phyloP scores from a whole-genome alignment of 1,284 basidiomycete species.

The Mycosarcoma mackinlayi region DNA sequence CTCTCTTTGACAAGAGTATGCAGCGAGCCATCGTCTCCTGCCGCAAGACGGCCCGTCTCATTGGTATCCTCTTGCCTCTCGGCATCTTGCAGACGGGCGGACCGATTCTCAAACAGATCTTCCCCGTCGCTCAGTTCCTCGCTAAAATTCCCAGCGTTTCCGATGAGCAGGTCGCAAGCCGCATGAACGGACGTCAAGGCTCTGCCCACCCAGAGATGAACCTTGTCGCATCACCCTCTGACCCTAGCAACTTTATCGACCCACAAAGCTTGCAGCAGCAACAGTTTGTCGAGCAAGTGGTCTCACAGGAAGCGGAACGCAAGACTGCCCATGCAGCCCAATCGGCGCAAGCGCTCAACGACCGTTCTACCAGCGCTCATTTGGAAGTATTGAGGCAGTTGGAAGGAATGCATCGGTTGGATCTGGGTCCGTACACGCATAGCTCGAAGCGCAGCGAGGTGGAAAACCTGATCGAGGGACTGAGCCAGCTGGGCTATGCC shows the following conservation, averaged over 20 bases:
- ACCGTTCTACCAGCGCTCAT: constrained; percentile 15
- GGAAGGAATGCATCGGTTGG: constrained; percentile 38
- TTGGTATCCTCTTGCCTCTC: constrained; percentile 49
- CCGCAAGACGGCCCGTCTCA: constrained; percentile 48
- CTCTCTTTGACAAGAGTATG: constrained; percentile 51
- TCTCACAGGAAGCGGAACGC: constrained; percentile 11
- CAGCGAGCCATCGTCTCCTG: constrained; percentile 49
- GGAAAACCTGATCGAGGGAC: constrained; percentile 52
- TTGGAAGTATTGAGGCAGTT: constrained; percentile 34
- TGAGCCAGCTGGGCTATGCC: constrained; percentile 63
- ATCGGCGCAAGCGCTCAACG: constrained; percentile 1
- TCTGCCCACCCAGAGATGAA: constrained; percentile 3
- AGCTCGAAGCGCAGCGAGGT: constrained; percentile 59
- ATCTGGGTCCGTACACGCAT: constrained; percentile 56
- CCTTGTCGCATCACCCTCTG: constrained; percentile 3
- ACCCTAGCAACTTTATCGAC: constrained; percentile 29
- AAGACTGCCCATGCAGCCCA: constrained; percentile 7
- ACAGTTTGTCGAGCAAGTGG: constrained; percentile 11
- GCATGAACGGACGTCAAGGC: constrained; percentile 6
- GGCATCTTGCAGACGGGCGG: constrained; percentile 58
- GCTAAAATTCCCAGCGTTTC: constrained; percentile 49
- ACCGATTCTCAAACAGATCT: constrained; percentile 48
- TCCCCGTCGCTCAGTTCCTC: constrained; percentile 58
- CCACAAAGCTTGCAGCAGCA: constrained; percentile 33
- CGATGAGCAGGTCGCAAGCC: constrained; percentile 32